Percentiles rank a stretch among this genome's conserved stretches.
phyloP scores from a whole-genome alignment of 179 eudicot species.

The Carnegiea gigantea region DNA sequence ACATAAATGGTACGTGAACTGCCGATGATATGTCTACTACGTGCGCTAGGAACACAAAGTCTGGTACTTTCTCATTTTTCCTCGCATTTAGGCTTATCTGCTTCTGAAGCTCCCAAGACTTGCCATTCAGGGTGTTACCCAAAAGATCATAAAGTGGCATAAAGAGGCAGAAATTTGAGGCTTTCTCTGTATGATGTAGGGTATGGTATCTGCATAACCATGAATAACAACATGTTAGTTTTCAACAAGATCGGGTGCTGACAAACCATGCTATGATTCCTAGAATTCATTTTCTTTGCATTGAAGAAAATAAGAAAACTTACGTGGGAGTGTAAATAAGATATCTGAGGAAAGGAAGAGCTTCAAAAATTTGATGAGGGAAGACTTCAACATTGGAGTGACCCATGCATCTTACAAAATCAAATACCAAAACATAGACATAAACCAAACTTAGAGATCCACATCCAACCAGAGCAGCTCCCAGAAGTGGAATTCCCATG shows the following conservation, averaged over 20 bases:
- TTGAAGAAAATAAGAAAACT: slow-evolving; percentile 24
- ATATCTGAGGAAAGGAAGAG: slow-evolving; percentile 57
- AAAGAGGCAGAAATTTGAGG: slow-evolving; percentile 76
- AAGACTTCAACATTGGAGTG: slow-evolving; percentile 70
- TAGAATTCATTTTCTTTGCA: not conserved
- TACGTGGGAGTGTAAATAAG: slow-evolving; percentile 80
- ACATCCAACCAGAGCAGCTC: slow-evolving; percentile 51
- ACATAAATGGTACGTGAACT: slow-evolving; percentile 60
- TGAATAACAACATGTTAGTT: too few species aligned
- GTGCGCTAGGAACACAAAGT: slow-evolving; percentile 85
- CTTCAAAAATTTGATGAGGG: slow-evolving; percentile 61
- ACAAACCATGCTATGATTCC: too few species aligned
- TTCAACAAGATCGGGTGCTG: not conserved
- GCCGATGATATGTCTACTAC: slow-evolving; percentile 69
- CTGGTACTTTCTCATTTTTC: slow-evolving; percentile 40
- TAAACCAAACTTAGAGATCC: slow-evolving; percentile 74
- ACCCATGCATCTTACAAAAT: slow-evolving; percentile 84
- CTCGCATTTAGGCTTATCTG: slow-evolving; percentile 45
- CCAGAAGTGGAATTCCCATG: slow-evolving; percentile 56
- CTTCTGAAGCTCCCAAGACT: slow-evolving; percentile 73
- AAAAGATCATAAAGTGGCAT: slow-evolving; percentile 85
- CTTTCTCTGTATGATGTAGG: slow-evolving; percentile 67
- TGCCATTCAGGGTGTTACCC: slow-evolving; percentile 61
- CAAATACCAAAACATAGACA: slow-evolving; percentile 61
- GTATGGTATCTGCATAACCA: slow-evolving; percentile 67